phyloP scores from a whole-genome alignment of 768 basidiomycete species.

The Lentinus tigrinus region DNA sequence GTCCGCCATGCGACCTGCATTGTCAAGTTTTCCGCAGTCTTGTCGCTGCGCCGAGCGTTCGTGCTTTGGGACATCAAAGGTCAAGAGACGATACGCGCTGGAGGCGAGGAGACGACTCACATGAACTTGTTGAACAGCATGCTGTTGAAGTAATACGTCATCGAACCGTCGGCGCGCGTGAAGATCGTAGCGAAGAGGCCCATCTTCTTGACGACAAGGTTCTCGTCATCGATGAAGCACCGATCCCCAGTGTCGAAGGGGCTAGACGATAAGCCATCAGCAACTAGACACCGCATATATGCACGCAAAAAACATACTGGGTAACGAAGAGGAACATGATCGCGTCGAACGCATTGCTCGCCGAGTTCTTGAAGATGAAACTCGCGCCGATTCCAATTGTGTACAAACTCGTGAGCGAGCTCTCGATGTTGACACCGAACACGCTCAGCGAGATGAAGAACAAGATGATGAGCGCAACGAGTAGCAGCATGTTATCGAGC shows the following conservation, averaged over 20 bases:
- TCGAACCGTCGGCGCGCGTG: constrained; percentile 67
- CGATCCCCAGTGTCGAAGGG: constrained; percentile 83
- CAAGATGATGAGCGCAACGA: constrained; percentile 61
- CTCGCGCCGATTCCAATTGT: constrained; percentile 70
- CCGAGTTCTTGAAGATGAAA: constrained; percentile 78
- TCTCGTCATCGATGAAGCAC: constrained; percentile 72
- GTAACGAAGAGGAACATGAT: constrained; percentile 84
- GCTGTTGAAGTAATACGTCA: constrained; percentile 82
- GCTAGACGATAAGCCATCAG: constrained; percentile 33
- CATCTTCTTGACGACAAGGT: constrained; percentile 77
- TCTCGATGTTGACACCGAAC: constrained; percentile 66
- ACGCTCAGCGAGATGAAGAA: constrained; percentile 75
- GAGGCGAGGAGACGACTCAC: constrained; percentile 34
- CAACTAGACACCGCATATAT: not conserved
- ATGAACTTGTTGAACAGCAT: constrained; percentile 76
- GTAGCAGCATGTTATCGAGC: constrained; percentile 60
- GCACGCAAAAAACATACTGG: constrained; percentile 52
- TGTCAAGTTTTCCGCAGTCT: constrained; percentile 65
- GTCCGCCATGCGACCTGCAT: constrained; percentile 79
- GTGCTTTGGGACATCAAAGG: constrained; percentile 39
- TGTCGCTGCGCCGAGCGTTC: constrained; percentile 73
- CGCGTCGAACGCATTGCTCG: constrained; percentile 72
- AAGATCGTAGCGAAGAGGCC: constrained; percentile 81
- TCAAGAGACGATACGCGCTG: not conserved
- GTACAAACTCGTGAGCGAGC: constrained; percentile 70